phyloP scores from a whole-genome alignment of 495 filamentous ascomycete species.

The Stereocaulon alpinum region DNA sequence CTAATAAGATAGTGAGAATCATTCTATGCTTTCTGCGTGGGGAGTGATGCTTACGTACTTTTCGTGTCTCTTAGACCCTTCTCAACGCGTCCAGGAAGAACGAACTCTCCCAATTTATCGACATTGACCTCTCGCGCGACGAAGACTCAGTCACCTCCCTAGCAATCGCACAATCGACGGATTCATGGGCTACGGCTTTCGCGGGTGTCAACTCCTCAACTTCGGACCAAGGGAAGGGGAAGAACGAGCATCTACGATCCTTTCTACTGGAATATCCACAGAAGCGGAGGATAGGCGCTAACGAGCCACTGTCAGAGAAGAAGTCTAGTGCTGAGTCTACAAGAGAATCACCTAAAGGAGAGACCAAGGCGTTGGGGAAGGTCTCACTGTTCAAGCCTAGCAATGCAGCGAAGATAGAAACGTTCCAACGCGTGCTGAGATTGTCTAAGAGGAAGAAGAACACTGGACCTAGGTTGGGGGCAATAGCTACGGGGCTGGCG shows the following conservation, averaged over 20 bases:
- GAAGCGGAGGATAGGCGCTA: constrained; percentile 28
- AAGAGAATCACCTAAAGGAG: constrained; percentile 25
- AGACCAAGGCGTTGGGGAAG: constrained; percentile 26
- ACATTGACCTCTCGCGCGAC: constrained; percentile 71
- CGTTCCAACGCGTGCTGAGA: constrained; percentile 70
- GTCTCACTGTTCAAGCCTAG: constrained; percentile 53
- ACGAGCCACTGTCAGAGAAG: constrained; percentile 18
- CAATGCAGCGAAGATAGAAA: constrained; percentile 43
- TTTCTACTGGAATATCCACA: constrained; percentile 51
- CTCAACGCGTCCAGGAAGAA: constrained; percentile 55
- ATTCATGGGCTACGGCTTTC: constrained; percentile 50
- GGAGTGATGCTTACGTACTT: background rate
- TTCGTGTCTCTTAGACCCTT: constrained; percentile 41
- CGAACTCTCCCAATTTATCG: constrained; percentile 53
- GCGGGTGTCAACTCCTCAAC: constrained; percentile 82
- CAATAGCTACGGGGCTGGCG: constrained; percentile 63
- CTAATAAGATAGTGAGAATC: constrained; percentile 75
- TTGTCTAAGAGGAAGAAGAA: constrained; percentile 34
- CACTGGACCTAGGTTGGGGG: constrained; percentile 50
- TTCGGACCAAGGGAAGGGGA: constrained; percentile 56
- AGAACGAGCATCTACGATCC: constrained; percentile 81
- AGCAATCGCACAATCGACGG: constrained; percentile 48
- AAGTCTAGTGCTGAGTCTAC: constrained; percentile 20
- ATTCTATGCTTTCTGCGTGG: background rate
- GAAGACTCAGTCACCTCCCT: constrained; percentile 89